Evolutionary conservation across 163 green algal species (phyloP).

Genomic region (Scenedesmus sp.): DNA sequence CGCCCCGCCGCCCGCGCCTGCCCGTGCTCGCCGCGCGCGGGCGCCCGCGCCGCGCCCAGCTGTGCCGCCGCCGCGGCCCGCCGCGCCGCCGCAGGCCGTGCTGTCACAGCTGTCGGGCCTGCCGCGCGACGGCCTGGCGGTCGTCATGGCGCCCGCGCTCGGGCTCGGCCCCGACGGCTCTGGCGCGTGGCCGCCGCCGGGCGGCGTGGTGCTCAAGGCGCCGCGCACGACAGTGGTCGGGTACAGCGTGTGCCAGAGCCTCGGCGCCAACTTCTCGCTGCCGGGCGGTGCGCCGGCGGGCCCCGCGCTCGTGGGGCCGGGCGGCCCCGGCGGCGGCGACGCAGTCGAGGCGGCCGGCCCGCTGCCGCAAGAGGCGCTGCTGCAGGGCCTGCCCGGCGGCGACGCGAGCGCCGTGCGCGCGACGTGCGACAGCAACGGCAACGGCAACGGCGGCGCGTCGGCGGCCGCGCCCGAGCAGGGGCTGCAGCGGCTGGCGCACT

Average conservation of each 20-base stretch:
- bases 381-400: not conserved
- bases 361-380: not conserved
- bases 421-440: not conserved
- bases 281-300: too few relatives aligned
- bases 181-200: not conserved
- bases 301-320: too few relatives aligned
- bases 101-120: slow-evolving; percentile 5
- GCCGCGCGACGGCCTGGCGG: not conserved
- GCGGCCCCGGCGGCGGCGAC: too few relatives aligned
- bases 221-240: not conserved
- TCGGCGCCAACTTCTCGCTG: too few relatives aligned
- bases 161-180: not conserved
- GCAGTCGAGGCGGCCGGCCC: too few relatives aligned
- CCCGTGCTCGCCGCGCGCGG: too few relatives aligned
- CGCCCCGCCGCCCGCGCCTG: too few relatives aligned
- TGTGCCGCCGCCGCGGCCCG: too few relatives aligned
- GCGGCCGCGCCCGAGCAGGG: too few relatives aligned
- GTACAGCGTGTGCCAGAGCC: not conserved
- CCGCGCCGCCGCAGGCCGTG: too few relatives aligned
- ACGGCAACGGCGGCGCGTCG: not conserved
- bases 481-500: not conserved
- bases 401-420: too few relatives aligned
- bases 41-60: too few relatives aligned
- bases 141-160: not conserved
- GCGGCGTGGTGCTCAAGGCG: not conserved